A percentile compares a stretch with the other conserved stretches of the same genome.
These are phyloP conservation scores for Penicillium sp. DNA, from an alignment of 2,329 filamentous ascomycete species.

Conservation along the genomic window DNA sequence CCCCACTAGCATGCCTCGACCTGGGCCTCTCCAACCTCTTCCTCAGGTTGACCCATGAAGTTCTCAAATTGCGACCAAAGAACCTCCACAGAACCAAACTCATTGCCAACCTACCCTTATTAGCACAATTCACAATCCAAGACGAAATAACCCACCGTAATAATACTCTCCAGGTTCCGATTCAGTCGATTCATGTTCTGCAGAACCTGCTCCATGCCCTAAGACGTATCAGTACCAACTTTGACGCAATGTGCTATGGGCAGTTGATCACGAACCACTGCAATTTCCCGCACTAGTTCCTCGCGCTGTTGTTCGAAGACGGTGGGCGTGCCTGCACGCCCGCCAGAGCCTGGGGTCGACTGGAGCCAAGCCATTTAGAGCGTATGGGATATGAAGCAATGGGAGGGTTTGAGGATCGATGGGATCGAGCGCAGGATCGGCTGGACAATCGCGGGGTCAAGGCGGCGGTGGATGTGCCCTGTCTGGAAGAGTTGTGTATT, in stretches of 20 bases:
- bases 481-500: background rate
- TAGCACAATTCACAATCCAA: background rate
- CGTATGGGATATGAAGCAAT: background rate
- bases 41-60: slow-evolving; percentile 74
- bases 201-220: slow-evolving; percentile 79
- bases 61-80: slow-evolving; percentile 96
- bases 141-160: slow-evolving; percentile 57
- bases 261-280: slow-evolving; percentile 33
- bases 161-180: slow-evolving; percentile 82
- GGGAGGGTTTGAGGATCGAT: background rate
- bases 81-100: slow-evolving; percentile 94
- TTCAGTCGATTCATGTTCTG: slow-evolving; percentile 96
- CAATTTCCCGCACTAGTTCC: slow-evolving; percentile 42
- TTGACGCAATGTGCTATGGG: background rate
- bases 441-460: background rate
- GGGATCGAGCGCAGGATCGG: background rate
- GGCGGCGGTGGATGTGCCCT: background rate
- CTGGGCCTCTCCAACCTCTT: slow-evolving; percentile 33
- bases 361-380: slow-evolving; percentile 17
- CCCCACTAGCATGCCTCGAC: slow-evolving; percentile 25
- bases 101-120: slow-evolving; percentile 71
- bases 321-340: slow-evolving; percentile 24
- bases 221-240: no score
- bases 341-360: slow-evolving; percentile 15
- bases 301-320: slow-evolving; percentile 43